Base-by-base conservation (phyloP, 2,329 filamentous ascomycete species). In the Macrophomina tecta region DNA sequence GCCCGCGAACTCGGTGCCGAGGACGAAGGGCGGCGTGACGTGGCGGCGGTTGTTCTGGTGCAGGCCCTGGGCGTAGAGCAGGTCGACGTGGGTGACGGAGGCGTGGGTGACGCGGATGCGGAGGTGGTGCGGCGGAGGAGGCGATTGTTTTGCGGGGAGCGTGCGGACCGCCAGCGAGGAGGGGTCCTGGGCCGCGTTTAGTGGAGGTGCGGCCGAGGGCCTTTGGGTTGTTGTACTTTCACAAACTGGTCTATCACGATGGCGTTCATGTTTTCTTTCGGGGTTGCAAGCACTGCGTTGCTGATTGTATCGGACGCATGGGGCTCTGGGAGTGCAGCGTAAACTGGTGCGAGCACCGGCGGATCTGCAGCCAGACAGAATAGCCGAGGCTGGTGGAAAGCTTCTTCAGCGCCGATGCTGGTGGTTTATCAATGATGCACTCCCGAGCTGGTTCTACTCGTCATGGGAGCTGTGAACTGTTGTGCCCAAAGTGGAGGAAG, bases 1-100 rank as follows among this genome's bases (percentile, higher is more conserved):
- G n/a, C 86, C 87, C 0, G 85, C 79, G 71, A 89, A 89, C 72
- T 89, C 86, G n/a, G 85, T 84, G 12, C 87, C 87, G 0, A 88
- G 80, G 1, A 81, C 82, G 75, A 89, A 89, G 0, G 86, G 86
- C 1, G 86, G 87, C 38, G 78, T 79, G 45, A 86, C 81, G 64
- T 86, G 82, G n/a, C 80, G 81, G 36, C 78, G 80, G 72, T 88
- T 88, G 73, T 89, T 89, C 71, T 89, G 86, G 71, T 89, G 87
- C 69, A 83, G 82, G 7, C 86, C 87, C 71, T 81, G 81, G 2
- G 84, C 84, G 72, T 89, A 88, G 55, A 89, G 81, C 8, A 86
- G 82, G 71, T 89, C 87, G 56, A 88, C 86, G 72, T 87, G 87
- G 64, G 88, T 88, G 28, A 87, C 78, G 4, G 85, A 85, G 64